A percentile compares a stretch with the other conserved stretches of the same genome.
Conservation (phyloP, 208 protist species). For the Crithidia thermophila region DNA sequence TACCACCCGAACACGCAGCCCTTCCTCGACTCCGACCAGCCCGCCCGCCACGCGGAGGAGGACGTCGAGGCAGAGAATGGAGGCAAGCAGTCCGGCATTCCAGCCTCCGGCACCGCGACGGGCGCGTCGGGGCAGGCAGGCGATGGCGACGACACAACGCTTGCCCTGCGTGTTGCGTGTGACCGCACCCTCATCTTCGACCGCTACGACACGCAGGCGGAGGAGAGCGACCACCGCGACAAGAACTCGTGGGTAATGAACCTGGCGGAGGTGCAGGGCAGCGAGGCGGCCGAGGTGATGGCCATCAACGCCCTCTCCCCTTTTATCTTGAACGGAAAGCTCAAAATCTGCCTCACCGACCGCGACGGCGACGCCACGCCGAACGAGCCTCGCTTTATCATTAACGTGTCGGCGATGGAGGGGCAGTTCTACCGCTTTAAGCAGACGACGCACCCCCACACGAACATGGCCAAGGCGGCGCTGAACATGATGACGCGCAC, state of each 20-base stretch:
- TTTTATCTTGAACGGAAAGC: slow-evolving; percentile 94
- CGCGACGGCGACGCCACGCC: slow-evolving; percentile 58
- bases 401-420: slow-evolving; percentile 99
- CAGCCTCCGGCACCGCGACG: background rate
- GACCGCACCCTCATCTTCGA: slow-evolving; percentile 70
- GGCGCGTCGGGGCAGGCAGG: background rate
- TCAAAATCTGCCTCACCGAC: slow-evolving; percentile 89
- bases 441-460: slow-evolving; percentile 96
- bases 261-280: slow-evolving; percentile 89
- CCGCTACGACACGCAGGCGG: slow-evolving; percentile 89
- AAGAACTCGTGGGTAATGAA: slow-evolving; percentile 93
- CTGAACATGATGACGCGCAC: slow-evolving; percentile 99
- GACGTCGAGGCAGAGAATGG: background rate
- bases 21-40: slow-evolving; percentile 35
- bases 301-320: slow-evolving; percentile 97
- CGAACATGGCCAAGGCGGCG: slow-evolving; percentile 98
- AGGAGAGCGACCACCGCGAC: slow-evolving; percentile 86
- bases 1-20: slow-evolving; percentile 50
- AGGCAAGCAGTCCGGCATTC: slow-evolving; percentile 4
- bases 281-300: slow-evolving; percentile 95
- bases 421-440: slow-evolving; percentile 95
- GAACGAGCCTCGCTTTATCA: slow-evolving; percentile 90
- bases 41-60: background rate
- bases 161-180: slow-evolving; percentile 11
- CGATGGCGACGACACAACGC: background rate